Evolutionary conservation across 139 green algal genomes (phyloP), one percentile per base, ranked within the genome.

Genomic region (Marvania coccoides): DNA sequence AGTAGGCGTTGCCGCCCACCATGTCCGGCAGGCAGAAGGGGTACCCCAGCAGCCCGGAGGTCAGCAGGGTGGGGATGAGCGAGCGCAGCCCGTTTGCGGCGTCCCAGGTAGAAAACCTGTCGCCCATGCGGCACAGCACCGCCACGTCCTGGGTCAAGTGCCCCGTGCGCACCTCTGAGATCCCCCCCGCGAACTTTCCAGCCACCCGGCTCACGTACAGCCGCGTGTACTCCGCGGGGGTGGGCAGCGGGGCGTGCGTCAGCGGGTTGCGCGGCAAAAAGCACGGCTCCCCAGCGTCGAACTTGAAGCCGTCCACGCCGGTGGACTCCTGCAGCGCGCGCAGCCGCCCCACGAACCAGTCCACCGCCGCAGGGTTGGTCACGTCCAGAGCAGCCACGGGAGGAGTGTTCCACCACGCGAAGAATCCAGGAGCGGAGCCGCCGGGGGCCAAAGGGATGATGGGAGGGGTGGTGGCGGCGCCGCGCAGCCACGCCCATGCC

Each of bases 21-120:
- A 89, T 87, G 60, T 89, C 83, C 28, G 83, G 83, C 24, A 88
- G 62, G 37, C 67, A 81, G 68, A 88, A 89, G 29, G 83, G 82
- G 66, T 89, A 88, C n/a, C 83, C 83, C 15, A 85, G 61, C 10
- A 89, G 31, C 30, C 81, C 81, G 2, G 71, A 81, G 2, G 82
- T 88, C 28, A 89, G 72, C 54, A 89, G 63, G 13, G 78, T 84
- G 8, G 82, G 82, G 56, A 89, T 88, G 28, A 88, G 35, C 33
- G 67, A 79, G 7, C 69, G 65, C 28, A 89, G 64, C 14, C 82
- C 82, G 68, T 89, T 89, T 5, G 56, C 67, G 37, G 70, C 63
- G 47, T 75, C 73, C 81, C 81, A 89, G 2, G 71, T 83, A 24
- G 64, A 80, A 56, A 88, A 88, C 12, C 73, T 55, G 47, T 89